phyloP scores from a whole-genome alignment of 129 eudicot species.

The Lonicera japonica region DNA sequence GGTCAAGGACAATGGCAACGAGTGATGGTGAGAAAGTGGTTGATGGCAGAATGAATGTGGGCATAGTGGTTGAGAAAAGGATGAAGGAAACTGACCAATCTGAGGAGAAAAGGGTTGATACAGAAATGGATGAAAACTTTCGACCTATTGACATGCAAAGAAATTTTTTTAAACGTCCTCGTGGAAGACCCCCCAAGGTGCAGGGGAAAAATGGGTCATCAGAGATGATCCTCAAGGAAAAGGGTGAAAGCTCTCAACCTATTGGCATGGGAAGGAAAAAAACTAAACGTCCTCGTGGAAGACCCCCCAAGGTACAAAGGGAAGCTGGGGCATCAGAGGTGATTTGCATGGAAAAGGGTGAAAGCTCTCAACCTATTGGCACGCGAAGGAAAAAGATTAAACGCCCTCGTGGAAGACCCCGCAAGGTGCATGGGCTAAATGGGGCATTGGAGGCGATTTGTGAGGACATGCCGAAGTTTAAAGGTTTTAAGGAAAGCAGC shows the following conservation, averaged over 20 bases:
- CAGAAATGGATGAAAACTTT: constrained; percentile 25
- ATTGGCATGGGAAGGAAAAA: constrained; percentile 26
- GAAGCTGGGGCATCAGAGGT: constrained; percentile 12
- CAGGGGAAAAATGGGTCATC: constrained; percentile 10
- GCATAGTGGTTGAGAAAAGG: constrained; percentile 12
- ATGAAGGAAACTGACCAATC: no score
- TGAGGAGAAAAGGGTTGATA: constrained; percentile 14
- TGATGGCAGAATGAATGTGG: constrained; percentile 17
- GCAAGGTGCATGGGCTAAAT: constrained; percentile 26
- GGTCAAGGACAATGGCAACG: constrained; percentile 49
- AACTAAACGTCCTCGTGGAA: constrained; percentile 34
- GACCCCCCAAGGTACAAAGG: constrained; percentile 46
- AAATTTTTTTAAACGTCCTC: constrained; percentile 25
- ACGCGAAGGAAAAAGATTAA: constrained; percentile 21
- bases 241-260: constrained; percentile 28
- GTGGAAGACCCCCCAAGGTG: constrained; percentile 57
- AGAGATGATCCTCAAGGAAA: constrained; percentile 17
- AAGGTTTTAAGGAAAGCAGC: constrained; percentile 22
- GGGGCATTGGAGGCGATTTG: constrained; percentile 11
- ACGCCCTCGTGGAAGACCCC: constrained; percentile 51
- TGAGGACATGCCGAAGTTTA: constrained; percentile 11
- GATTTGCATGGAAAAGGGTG: constrained; percentile 11
- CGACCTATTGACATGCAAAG: constrained; percentile 26
- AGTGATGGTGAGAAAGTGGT: constrained; percentile 26
- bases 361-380: constrained; percentile 20